phyloP scores from a whole-genome alignment of 2,329 filamentous ascomycete genomes.

The Diplodia mutila region DNA sequence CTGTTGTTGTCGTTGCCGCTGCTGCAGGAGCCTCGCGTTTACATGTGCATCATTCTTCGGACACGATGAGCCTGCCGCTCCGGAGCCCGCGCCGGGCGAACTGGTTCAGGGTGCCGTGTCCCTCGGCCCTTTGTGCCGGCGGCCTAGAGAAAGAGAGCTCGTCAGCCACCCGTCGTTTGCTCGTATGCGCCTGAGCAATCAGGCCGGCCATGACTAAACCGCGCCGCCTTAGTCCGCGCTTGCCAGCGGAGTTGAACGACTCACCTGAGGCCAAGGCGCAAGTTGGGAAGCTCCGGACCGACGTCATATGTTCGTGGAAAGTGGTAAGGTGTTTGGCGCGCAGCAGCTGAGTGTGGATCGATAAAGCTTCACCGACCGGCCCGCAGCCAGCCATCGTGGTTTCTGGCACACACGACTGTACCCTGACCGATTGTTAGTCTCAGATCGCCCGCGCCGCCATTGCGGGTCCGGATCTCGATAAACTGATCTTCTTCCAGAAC shows the following conservation, averaged over 20 bases:
- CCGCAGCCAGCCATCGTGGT: background rate
- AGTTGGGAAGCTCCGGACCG: background rate
- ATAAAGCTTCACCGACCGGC: background rate
- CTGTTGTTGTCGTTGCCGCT: background rate
- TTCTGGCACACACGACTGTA: background rate
- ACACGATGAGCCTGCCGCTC: background rate
- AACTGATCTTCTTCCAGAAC: background rate
- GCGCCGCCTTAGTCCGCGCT: background rate
- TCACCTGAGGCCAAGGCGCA: background rate
- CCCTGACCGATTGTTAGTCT: background rate
- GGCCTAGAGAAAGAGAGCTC: no score
- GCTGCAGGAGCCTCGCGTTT: background rate
- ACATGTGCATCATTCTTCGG: background rate
- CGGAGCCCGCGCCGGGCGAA: background rate
- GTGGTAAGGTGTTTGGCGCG: background rate
- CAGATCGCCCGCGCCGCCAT: constrained; percentile 8
- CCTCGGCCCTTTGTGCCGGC: background rate
- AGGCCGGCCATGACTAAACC: background rate
- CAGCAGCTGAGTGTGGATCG: background rate
- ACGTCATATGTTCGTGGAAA: background rate
- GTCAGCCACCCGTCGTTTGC: background rate
- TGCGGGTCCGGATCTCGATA: constrained; percentile 9
- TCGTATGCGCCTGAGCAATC: background rate
- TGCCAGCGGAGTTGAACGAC: background rate
- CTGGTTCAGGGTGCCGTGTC: no score